These are phyloP conservation scores for Phaseolus coccineus DNA, from an alignment of 331 rosid genomes.

Conservation along the genomic window DNA sequence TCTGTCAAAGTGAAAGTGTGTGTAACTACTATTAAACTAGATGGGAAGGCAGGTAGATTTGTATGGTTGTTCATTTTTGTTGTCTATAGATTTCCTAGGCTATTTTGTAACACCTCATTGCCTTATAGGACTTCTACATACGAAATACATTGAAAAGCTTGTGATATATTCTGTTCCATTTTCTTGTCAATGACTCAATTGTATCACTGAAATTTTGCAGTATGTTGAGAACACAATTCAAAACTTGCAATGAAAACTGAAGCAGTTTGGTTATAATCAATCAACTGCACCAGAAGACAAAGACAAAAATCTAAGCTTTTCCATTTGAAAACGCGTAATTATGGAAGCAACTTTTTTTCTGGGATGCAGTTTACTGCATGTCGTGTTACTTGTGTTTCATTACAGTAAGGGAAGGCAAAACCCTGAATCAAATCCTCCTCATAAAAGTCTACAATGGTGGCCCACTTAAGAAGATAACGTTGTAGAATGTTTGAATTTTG, in stretches of 20 bases:
- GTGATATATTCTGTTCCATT: neutral
- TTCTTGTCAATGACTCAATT: conserved; percentile 19
- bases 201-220: neutral
- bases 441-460: neutral
- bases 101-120: conserved; percentile 40
- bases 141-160: neutral
- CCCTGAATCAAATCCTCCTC: neutral
- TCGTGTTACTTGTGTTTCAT: neutral
- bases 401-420: conserved; percentile 7
- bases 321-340: neutral
- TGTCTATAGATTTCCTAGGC: conserved; percentile 24
- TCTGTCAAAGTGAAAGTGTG: conserved; percentile 27
- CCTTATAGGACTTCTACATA: conserved; percentile 5
- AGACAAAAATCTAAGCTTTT: neutral
- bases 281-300: neutral
- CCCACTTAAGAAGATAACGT: conserved; percentile 29
- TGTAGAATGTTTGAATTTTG: conserved; percentile 31
- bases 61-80: conserved; percentile 39
- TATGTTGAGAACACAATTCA: neutral
- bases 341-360: neutral
- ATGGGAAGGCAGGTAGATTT: conserved; percentile 25
- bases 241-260: neutral
- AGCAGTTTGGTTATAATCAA: neutral
- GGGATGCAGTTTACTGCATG: neutral
- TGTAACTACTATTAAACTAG: conserved; percentile 44